Evolutionary conservation across 2,329 filamentous ascomycete genomes (phyloP).

Genomic region (Cryphonectria naterciae): DNA sequence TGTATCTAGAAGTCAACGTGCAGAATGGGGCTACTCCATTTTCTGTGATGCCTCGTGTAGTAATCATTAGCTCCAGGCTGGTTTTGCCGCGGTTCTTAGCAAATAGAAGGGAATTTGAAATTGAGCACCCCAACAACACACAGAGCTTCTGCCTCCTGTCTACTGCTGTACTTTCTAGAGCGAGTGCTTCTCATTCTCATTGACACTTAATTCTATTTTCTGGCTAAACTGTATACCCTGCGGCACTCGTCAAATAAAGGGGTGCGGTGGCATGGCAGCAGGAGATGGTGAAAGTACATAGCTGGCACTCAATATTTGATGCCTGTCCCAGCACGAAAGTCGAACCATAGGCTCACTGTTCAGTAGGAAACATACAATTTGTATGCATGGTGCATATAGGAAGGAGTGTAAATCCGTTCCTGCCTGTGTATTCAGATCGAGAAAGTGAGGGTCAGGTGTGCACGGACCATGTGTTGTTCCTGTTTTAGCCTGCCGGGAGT

Average conservation of each 20-base stretch:
- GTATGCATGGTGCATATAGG: no score
- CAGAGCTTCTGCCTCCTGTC: neutral
- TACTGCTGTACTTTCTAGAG: neutral
- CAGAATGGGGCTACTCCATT: conserved; percentile 19
- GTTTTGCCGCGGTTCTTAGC: conserved; percentile 26
- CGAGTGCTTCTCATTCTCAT: neutral
- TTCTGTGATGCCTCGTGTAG: conserved; percentile 28
- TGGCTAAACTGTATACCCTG: neutral
- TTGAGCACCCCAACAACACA: conserved; percentile 10
- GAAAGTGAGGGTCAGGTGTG: neutral
- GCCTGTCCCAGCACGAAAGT: no score
- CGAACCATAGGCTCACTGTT: no score
- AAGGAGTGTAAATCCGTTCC: no score
- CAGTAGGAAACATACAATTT: no score
- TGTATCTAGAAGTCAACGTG: conserved; percentile 22
- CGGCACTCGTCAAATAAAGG: neutral
- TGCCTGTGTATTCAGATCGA: no score
- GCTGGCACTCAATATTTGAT: no score
- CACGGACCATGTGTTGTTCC: neutral
- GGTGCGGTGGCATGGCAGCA: no score
- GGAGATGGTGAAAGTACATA: no score
- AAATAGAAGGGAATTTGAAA: conserved; percentile 24
- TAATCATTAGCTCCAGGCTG: conserved; percentile 30
- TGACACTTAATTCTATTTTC: neutral
- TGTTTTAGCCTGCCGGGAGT: neutral